A percentile compares a stretch with the other conserved stretches of the same genome.
Conservation (phyloP, 129 eudicot species). For the Ambrosia artemisiifolia region DNA sequence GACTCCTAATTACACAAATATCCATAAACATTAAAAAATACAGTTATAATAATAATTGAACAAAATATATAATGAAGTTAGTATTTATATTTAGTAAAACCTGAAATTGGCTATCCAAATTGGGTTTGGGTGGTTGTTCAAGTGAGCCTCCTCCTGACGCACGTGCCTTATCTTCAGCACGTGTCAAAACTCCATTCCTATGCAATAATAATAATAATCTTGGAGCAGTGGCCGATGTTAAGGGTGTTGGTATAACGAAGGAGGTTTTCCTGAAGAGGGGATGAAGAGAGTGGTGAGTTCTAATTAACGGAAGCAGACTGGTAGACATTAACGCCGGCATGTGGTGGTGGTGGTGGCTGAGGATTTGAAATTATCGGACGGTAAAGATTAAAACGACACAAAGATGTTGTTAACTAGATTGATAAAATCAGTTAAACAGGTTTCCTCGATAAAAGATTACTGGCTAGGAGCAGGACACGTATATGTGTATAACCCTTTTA, state of each 20-base stretch:
- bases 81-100: slow-evolving; percentile 29
- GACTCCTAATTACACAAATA: too few species aligned
- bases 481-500: too few species aligned
- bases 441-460: too few species aligned
- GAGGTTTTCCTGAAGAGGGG: slow-evolving; percentile 33
- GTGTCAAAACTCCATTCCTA: slow-evolving; percentile 52
- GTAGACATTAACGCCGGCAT: slow-evolving; percentile 24
- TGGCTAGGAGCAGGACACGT: too few species aligned
- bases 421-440: too few species aligned
- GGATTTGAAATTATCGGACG: not conserved
- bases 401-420: too few species aligned
- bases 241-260: slow-evolving; percentile 14
- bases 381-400: not conserved
- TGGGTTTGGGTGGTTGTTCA: slow-evolving; percentile 24
- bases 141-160: slow-evolving; percentile 25
- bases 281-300: slow-evolving; percentile 27
- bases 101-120: slow-evolving; percentile 47
- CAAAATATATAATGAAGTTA: not conserved
- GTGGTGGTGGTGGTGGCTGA: slow-evolving; percentile 16
- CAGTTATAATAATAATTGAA: not conserved
- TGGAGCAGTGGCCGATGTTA: slow-evolving; percentile 2
- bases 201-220: slow-evolving; percentile 16
- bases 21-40: too few species aligned
- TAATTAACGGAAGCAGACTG: slow-evolving; percentile 29
- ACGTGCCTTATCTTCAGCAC: slow-evolving; percentile 74